Conservation (phyloP, 805 yeast species). For the Starmerella geochares region DNA sequence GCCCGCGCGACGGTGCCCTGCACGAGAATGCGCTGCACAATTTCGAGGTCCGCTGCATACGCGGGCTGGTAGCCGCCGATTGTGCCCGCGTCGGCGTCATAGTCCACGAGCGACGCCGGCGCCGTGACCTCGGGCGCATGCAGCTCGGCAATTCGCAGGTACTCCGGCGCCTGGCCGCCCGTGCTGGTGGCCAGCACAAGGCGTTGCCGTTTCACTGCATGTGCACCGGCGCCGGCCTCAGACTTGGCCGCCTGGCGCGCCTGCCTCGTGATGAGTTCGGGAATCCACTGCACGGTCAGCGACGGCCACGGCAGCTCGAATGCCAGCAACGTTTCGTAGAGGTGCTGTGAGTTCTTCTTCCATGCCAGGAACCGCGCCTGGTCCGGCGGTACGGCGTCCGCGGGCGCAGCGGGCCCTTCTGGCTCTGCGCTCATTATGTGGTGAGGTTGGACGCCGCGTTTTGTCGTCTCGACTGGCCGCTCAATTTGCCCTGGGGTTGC, state of each 20-base stretch:
- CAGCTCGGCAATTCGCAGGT: slow-evolving; percentile 34
- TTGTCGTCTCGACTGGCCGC: too few species aligned
- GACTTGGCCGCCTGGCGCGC: slow-evolving; percentile 7
- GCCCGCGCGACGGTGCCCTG: slow-evolving; percentile 65
- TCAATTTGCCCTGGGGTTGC: too few species aligned
- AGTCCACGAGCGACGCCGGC: slow-evolving; percentile 29
- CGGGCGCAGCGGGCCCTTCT: neutral
- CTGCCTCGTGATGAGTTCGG: slow-evolving; percentile 36
- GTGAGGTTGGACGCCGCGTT: neutral
- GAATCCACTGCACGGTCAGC: slow-evolving; percentile 50
- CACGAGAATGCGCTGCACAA: slow-evolving; percentile 54
- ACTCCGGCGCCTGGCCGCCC: slow-evolving; percentile 46
- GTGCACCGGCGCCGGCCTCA: slow-evolving; percentile 20
- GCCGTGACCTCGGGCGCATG: slow-evolving; percentile 26
- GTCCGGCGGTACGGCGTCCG: neutral
- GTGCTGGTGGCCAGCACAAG: slow-evolving; percentile 57
- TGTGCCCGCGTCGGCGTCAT: slow-evolving; percentile 33
- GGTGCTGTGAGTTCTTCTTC: slow-evolving; percentile 51
- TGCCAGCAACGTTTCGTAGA: slow-evolving; percentile 46
- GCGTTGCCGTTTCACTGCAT: slow-evolving; percentile 28
- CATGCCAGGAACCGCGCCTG: slow-evolving; percentile 40
- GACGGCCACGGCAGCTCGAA: slow-evolving; percentile 57
- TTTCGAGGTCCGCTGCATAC: slow-evolving; percentile 33
- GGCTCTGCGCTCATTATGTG: neutral
- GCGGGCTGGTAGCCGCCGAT: slow-evolving; percentile 28